phyloP scores from a whole-genome alignment of 345 rosid species.

The Boechera stricta region DNA sequence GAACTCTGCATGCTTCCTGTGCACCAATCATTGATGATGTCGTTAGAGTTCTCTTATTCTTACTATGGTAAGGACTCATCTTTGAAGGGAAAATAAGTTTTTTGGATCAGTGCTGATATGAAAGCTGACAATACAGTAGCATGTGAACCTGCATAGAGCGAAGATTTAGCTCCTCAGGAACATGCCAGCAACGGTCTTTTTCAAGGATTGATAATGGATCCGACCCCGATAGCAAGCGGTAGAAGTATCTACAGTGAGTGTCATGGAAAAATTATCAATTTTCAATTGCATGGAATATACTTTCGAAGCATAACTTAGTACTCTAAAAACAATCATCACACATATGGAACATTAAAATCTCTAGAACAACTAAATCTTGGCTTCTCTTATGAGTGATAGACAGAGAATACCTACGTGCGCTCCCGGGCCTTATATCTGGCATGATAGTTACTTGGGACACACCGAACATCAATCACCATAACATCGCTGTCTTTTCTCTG shows the following conservation, averaged over 20 bases:
- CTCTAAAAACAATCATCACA: constrained; percentile 16
- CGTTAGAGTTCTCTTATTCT: constrained; percentile 10
- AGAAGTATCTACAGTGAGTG: constrained; percentile 67
- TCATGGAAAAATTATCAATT: constrained; percentile 21
- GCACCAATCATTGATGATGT: constrained; percentile 23
- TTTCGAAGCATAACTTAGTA: constrained; percentile 12
- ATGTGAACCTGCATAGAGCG: constrained; percentile 78
- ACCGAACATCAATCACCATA: constrained; percentile 74
- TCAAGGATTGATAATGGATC: constrained; percentile 79
- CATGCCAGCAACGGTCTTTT: constrained; percentile 83
- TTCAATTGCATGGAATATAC: constrained; percentile 14
- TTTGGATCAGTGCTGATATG: constrained; percentile 14
- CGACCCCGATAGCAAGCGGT: constrained; percentile 74
- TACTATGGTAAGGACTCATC: not conserved
- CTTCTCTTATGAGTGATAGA: constrained; percentile 32
- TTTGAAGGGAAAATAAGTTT: not conserved
- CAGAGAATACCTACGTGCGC: constrained; percentile 84
- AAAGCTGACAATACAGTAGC: constrained; percentile 26
- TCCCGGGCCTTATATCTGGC: constrained; percentile 87
- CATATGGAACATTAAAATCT: not conserved
- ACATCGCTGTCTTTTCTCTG: constrained; percentile 78
- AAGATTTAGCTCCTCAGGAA: constrained; percentile 72
- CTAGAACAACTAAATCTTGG: constrained; percentile 15
- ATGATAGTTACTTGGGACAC: constrained; percentile 78
- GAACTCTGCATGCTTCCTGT: constrained; percentile 95